Percentiles rank a stretch among this genome's conserved stretches.
These are phyloP conservation scores for Rosa persica DNA, from an alignment of 306 rosid species.

Conservation along the genomic window DNA sequence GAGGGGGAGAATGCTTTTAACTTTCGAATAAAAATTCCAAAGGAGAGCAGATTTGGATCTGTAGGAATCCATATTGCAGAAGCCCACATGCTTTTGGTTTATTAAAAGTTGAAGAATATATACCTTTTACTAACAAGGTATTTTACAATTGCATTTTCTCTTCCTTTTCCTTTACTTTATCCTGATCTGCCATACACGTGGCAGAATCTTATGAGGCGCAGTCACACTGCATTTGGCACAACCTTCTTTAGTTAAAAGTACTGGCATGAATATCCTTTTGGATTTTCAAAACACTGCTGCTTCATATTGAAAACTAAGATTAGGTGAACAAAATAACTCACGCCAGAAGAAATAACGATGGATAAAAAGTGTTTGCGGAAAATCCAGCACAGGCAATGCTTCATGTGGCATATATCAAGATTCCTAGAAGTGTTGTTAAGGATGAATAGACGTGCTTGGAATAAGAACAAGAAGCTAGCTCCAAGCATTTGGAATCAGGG, in stretches of 20 bases:
- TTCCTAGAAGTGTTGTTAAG: too few relatives aligned
- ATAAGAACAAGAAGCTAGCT: too few relatives aligned
- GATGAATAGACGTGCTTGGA: too few relatives aligned
- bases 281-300: conserved; percentile 19
- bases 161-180: conserved; percentile 22
- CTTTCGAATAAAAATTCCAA: conserved; percentile 31
- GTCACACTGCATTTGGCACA: conserved; percentile 24
- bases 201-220: conserved; percentile 27
- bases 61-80: conserved; percentile 59
- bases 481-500: too few relatives aligned
- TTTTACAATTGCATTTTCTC: conserved; percentile 26
- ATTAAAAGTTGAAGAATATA: conserved; percentile 72
- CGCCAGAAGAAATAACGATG: too few relatives aligned
- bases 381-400: too few relatives aligned
- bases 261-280: conserved; percentile 44
- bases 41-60: conserved; percentile 53
- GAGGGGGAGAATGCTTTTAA: conserved; percentile 23
- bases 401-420: too few relatives aligned
- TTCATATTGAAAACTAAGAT: background rate
- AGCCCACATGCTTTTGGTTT: conserved; percentile 66
- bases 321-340: background rate
- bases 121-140: conserved; percentile 39
- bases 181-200: conserved; percentile 35
- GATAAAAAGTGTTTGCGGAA: too few relatives aligned
- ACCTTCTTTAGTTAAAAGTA: conserved; percentile 20